Base-by-base conservation (phyloP, 2,329 filamentous ascomycete genomes). In the Alternaria angustiovoidea region DNA sequence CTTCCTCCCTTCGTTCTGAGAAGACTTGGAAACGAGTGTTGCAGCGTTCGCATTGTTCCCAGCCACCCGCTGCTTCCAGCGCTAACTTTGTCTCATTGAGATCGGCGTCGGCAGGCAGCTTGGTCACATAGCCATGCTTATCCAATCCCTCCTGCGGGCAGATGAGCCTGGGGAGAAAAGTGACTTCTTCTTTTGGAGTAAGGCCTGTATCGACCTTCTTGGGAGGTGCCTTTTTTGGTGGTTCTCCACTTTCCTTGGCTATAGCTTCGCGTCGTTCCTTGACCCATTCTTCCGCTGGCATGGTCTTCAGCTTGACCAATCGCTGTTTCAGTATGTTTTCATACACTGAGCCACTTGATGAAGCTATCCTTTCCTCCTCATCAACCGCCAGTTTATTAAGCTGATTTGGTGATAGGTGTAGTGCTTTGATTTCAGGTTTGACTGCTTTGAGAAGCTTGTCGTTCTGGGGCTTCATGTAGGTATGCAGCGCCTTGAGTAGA, bases 31-130 rank as follows among this genome's bases (percentile, higher is more conserved):
- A 99, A 22, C 94, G 89, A 34, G 88, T 88, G 42, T 85, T 85
- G 78, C 95, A 99, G 20, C 95, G 89, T 72, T 97, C 94, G 71
- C 95, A 99, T 51, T 88, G 85, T 79, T 99, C 95, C 85, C 90
- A 97, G 48, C 92, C 92, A 53, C 88, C 86, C 12, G 90, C 87
- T 7, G 88, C 83, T 48, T 87, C 82, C 0, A 92, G 84, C 0
- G 89, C 92, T 43, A 86, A 83, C 34, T 82, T 86, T 0, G 92
- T 90, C 51, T 85, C 83, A 52, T 86, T 81, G 18, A 97, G 86
- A 18, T 92, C 90, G 7, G 85, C 84, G 1, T 86, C 81, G 0
- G 86, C 85, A 0, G 94, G 94, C 1, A 89, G 80, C 5, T 77
- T 80, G 0, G 89, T 86, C 22, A 97, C 88, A 75, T 97, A 98